These are phyloP conservation scores for Trypanosoma mega DNA, from an alignment of 208 protist genomes.

Conservation along the genomic window DNA sequence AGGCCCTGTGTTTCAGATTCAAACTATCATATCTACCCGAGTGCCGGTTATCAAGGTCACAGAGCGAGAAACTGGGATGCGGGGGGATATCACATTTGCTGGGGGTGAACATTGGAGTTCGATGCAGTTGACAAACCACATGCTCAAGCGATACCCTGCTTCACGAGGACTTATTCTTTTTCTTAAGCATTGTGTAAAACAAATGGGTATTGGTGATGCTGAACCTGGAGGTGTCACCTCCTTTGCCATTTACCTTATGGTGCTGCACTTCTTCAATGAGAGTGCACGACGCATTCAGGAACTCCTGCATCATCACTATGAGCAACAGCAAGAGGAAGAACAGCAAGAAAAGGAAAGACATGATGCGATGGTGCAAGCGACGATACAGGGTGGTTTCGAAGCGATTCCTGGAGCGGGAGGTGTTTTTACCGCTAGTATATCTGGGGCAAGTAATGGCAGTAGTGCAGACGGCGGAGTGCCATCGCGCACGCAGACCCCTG, in stretches of 20 bases:
- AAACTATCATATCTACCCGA: slow-evolving; percentile 73
- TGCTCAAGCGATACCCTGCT: slow-evolving; percentile 61
- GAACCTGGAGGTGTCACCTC: slow-evolving; percentile 76
- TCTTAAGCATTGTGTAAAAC: slow-evolving; percentile 76
- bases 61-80: slow-evolving; percentile 55
- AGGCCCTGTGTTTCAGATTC: slow-evolving; percentile 62
- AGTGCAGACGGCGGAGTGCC: background rate
- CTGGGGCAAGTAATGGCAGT: background rate
- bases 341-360: slow-evolving; percentile 7
- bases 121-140: slow-evolving; percentile 69
- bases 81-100: slow-evolving; percentile 82
- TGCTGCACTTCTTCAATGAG: slow-evolving; percentile 81
- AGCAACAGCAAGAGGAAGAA: slow-evolving; percentile 1
- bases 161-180: slow-evolving; percentile 75
- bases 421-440: background rate
- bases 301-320: slow-evolving; percentile 34
- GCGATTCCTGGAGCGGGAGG: background rate
- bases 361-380: background rate
- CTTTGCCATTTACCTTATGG: slow-evolving; percentile 86
- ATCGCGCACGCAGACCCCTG: background rate
- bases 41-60: slow-evolving; percentile 86
- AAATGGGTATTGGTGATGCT: slow-evolving; percentile 62
- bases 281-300: slow-evolving; percentile 35
- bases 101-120: slow-evolving; percentile 86
- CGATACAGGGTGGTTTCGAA: background rate